Evolutionary conservation across 495 filamentous ascomycete species (phyloP), one percentile per base, ranked within the genome.

Genomic region (Cairneyella variabilis): DNA sequence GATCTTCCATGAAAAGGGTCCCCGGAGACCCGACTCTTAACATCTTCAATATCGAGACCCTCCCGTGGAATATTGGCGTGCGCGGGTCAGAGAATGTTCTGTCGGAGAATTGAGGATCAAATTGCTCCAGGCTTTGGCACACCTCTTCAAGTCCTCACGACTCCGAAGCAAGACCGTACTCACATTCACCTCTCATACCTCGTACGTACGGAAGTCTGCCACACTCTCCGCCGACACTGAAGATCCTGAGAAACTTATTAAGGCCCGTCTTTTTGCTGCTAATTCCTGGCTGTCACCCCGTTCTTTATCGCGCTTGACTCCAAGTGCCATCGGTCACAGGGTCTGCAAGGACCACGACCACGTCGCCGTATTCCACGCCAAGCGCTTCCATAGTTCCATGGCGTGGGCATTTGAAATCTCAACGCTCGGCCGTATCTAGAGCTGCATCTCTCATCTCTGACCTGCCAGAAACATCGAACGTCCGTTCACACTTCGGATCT

Each of bases 401-500:
- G 30, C n/a, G 21, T 25, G 22, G 42, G 37, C 52, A 34, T 43
- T 22, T 16, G 18, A 47, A 48, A 42, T 18, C 3, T 8, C 3
- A 18, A 41, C 48, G 36, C 48, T 40, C 32, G 47, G 28, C 21
- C 17, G 21, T 17, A 22, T 27, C 30, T 34, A 8, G 30, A 34
- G 14, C 30, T 8, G 30, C 30, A 8, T 34, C 8, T 8, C 30
- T 21, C 18, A n/a, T 30, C 41, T 41, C 36, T 40, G 34, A 55
- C 54, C 54, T 51, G 47, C 54, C 53, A 51, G 54, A 51, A 57
- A 51, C 54, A 51, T 51, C 54, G 22, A 56, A 49, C 45, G 47
- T 51, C 45, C 47, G 44, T 30, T n/a, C n/a, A n/a, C n/a, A n/a
- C n/a, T n/a, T n/a, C n/a, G n/a, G n/a, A n/a, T n/a, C n/a, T n/a